Base-by-base conservation (phyloP, 192 early-diverging fungal genomes). In the Coemansia sp. region DNA sequence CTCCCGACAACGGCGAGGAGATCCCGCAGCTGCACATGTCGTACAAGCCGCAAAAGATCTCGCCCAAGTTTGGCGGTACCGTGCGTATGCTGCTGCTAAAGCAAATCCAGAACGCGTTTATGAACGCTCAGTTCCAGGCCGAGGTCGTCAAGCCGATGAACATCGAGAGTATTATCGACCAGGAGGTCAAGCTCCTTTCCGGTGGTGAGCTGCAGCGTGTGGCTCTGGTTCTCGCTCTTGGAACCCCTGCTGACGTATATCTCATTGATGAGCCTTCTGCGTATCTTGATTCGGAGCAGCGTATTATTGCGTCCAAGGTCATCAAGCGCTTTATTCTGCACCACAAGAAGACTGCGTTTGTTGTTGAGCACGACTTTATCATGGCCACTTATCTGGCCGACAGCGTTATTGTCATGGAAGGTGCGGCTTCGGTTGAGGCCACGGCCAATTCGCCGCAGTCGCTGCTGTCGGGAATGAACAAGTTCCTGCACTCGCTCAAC, bases 201-300 rank as follows among this genome's bases (percentile, higher is more conserved):
- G 96, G 95, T 83, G 95, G 95, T 89, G 95, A 98, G 87, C 88
- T 98, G 90, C 96, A 98, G 85, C 94, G 96, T 85, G 96, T 98
- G 34, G 95, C 96, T 61, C 90, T 98, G 69, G 91, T 93, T 28
- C 86, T 97, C 50, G 88, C 88, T 34, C 86, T 97, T 45, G 95
- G 96, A 71, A 75, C 84, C 66, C 90, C 91, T 4, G 96, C 96
- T 31, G 96, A 98, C 71, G 95, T 98, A 67, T 97, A 98, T 73
- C 84, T 97, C 49, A 95, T 98, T 63, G 96, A 97, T 80, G 96
- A 98, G 83, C 95, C 96, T 49, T 95, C 93, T 34, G 96, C 96
- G 16, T 98, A 97, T 80, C 83, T 98, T 54, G 96, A 98, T 83
- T 98, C 96, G 29, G 96, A 98, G 77, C 96, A 98, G 85, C 93